These are phyloP conservation scores for Dictyostelium purpureum DNA, from an alignment of 78 protist genomes.

Conservation along the genomic window DNA sequence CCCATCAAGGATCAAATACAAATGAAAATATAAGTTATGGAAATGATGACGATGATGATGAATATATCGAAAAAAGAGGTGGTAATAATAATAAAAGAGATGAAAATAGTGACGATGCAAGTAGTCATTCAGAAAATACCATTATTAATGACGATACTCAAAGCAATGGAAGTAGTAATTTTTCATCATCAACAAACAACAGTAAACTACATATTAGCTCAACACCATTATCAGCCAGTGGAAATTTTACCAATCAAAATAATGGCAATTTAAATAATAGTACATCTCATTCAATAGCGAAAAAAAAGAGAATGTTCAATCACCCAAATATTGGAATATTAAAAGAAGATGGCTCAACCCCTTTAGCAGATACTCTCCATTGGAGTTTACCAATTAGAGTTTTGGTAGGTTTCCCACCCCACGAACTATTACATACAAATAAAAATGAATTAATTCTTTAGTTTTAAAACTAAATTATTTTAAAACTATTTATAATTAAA, in stretches of 20 bases:
- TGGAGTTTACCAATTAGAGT: constrained; percentile 79
- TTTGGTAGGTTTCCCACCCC: constrained; percentile 65
- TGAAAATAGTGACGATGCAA: constrained; percentile 34
- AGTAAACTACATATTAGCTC: not conserved
- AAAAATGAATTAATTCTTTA: constrained; percentile 55
- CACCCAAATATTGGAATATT: constrained; percentile 47
- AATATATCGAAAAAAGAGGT: not conserved
- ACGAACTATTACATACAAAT: constrained; percentile 53
- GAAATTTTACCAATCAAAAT: not conserved
- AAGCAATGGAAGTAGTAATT: constrained; percentile 25
- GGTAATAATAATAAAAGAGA: not conserved
- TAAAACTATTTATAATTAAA: not conserved
- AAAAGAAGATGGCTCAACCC: constrained; percentile 31
- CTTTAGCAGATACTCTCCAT: constrained; percentile 58
- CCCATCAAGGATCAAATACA: not conserved
- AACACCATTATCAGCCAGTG: not conserved
- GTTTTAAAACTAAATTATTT: not conserved
- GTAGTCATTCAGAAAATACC: constrained; percentile 39
- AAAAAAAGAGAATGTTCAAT: not conserved
- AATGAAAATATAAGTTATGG: not conserved
- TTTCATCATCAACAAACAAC: constrained; percentile 1
- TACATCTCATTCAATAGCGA: not conserved
- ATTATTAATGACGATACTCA: constrained; percentile 14
- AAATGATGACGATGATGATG: constrained; percentile 31
- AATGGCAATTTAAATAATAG: not conserved